Evolutionary conservation across 2,329 filamentous ascomycete species (phyloP).

Genomic region (Paraconiothyrium sp.): DNA sequence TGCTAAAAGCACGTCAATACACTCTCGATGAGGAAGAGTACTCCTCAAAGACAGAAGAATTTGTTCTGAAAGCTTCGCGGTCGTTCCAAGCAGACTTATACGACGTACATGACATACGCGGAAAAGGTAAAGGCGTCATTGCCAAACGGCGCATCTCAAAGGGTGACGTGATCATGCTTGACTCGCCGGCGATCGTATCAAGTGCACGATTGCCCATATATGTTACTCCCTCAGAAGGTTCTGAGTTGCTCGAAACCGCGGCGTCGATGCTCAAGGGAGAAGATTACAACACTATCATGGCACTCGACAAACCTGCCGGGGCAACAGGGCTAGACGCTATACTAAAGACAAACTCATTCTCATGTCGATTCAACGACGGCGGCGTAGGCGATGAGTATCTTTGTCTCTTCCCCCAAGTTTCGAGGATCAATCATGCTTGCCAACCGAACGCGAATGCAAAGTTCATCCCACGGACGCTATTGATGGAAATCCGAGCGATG

Average conservation of each 20-base stretch:
- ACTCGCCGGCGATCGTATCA: slow-evolving; percentile 32
- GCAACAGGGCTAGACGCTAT: slow-evolving; percentile 28
- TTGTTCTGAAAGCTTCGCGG: not conserved
- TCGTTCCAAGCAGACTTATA: slow-evolving; percentile 13
- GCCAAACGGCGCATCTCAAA: slow-evolving; percentile 26
- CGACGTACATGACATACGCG: slow-evolving; percentile 28
- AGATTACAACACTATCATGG: slow-evolving; percentile 21
- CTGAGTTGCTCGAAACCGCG: slow-evolving; percentile 24
- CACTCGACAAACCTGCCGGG: slow-evolving; percentile 28
- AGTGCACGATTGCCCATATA: slow-evolving; percentile 29
- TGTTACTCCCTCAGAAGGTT: slow-evolving; percentile 22
- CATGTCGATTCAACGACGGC: slow-evolving; percentile 33
- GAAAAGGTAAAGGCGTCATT: slow-evolving; percentile 37
- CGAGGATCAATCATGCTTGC: slow-evolving; percentile 38
- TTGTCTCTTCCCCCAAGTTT: slow-evolving; percentile 34
- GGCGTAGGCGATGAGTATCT: slow-evolving; percentile 32
- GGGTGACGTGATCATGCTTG: slow-evolving; percentile 30
- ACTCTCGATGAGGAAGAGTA: not conserved
- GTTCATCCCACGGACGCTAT: slow-evolving; percentile 29
- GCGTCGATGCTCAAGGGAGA: slow-evolving; percentile 20
- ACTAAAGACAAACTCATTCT: slow-evolving; percentile 37
- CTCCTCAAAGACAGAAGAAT: not conserved
- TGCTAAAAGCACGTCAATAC: slow-evolving; percentile 22
- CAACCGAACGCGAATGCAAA: slow-evolving; percentile 34
- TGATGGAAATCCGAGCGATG: slow-evolving; percentile 35